Conservation (phyloP, 2,329 filamentous ascomycete genomes). For the Penicillium sp. region DNA sequence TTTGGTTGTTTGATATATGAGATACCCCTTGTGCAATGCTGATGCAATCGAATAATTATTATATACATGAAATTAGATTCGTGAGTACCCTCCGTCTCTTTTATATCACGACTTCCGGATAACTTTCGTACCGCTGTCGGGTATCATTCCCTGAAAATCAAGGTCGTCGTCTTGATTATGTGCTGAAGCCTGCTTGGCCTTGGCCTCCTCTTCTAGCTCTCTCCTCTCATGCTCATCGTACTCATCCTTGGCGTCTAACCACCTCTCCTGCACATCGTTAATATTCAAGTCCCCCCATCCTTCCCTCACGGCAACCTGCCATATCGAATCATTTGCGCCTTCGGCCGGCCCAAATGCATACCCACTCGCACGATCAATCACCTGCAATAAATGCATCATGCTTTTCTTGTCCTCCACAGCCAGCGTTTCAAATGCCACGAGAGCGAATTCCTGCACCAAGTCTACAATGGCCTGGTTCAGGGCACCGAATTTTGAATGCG, state of each 20-base stretch:
- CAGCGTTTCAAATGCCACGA: slow-evolving; percentile 88
- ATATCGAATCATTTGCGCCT: slow-evolving; percentile 92
- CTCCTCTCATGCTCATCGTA: slow-evolving; percentile 76
- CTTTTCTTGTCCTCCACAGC: slow-evolving; percentile 95
- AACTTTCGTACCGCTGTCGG: slow-evolving; percentile 67
- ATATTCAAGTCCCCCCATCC: slow-evolving; percentile 69
- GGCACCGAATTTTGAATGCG: slow-evolving; percentile 71
- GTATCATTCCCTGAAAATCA: slow-evolving; percentile 36
- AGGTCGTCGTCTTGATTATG: slow-evolving; percentile 31
- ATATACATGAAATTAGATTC: slow-evolving; percentile 14
- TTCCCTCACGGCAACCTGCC: slow-evolving; percentile 88
- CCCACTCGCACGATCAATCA: slow-evolving; percentile 86
- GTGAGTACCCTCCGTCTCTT: not conserved
- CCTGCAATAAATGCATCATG: slow-evolving; percentile 86
- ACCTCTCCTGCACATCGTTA: slow-evolving; percentile 88
- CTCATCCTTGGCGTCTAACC: slow-evolving; percentile 85
- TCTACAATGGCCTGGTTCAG: slow-evolving; percentile 84
- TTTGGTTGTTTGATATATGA: slow-evolving; percentile 12
- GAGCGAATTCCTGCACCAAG: slow-evolving; percentile 81
- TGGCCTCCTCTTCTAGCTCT: slow-evolving; percentile 71
- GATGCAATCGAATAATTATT: slow-evolving; percentile 8
- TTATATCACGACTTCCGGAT: slow-evolving; percentile 58
- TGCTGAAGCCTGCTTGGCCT: slow-evolving; percentile 40
- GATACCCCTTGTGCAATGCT: slow-evolving; percentile 7
- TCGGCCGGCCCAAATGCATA: slow-evolving; percentile 90